Conservation (phyloP, 352 stramenopile genomes). For the Phytophthora pisi region DNA sequence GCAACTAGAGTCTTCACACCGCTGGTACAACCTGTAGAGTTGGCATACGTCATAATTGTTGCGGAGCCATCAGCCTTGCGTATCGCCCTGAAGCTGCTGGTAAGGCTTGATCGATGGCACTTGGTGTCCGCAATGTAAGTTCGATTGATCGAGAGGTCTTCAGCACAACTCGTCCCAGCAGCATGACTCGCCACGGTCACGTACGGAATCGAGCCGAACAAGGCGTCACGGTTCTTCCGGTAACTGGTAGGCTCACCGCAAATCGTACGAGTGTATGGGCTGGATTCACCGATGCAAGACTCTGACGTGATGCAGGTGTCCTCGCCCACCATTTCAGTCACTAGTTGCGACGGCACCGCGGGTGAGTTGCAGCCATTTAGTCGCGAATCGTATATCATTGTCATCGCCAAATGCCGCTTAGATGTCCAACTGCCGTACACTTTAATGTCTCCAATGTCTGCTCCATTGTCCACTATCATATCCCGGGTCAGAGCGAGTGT, state of each 20-base stretch:
- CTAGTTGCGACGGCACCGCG: not conserved
- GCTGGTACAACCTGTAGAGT: constrained; percentile 1
- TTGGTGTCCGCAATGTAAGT: constrained; percentile 15
- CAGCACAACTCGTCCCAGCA: constrained; percentile 5
- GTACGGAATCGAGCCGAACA: constrained; percentile 11
- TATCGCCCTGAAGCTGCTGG: constrained; percentile 6
- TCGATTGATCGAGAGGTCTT: not conserved
- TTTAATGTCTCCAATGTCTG: constrained; percentile 3
- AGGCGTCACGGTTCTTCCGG: not conserved
- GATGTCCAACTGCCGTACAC: constrained; percentile 3
- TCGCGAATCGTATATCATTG: constrained; percentile 3
- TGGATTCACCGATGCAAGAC: not conserved
- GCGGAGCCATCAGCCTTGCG: constrained; percentile 12
- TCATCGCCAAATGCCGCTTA: not conserved
- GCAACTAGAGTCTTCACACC: not conserved
- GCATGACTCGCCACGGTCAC: constrained; percentile 16
- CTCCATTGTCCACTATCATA: not conserved
- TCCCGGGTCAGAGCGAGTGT: not conserved
- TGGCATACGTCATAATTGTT: constrained; percentile 10
- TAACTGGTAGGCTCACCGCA: constrained; percentile 8
- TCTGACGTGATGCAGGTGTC: not conserved
- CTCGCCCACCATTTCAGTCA: not conserved
- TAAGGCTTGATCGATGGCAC: constrained; percentile 11
- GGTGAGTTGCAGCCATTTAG: not conserved
- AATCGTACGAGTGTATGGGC: constrained; percentile 4